phyloP scores from a whole-genome alignment of 305 asterid genomes.

The Withania somnifera region DNA sequence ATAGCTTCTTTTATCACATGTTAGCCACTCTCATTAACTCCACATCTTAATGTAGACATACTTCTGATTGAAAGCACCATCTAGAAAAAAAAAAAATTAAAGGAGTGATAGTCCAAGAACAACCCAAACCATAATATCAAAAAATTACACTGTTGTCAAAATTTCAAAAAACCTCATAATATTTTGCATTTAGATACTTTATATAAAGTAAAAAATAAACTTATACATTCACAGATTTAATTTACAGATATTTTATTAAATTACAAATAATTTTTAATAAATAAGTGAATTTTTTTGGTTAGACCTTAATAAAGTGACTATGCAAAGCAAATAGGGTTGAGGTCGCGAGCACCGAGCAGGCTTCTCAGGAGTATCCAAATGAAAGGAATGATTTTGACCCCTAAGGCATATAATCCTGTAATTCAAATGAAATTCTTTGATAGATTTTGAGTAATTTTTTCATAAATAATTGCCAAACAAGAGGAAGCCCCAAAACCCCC shows the following conservation, averaged over 20 bases:
- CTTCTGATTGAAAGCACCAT: background rate
- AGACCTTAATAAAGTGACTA: conserved; percentile 63
- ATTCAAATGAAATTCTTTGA: background rate
- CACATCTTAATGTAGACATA: background rate
- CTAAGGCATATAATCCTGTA: conserved; percentile 66
- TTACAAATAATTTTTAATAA: too few species aligned
- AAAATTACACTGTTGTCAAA: too few species aligned
- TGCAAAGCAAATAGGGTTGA: conserved; percentile 67
- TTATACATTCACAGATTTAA: too few species aligned
- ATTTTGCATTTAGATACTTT: too few species aligned
- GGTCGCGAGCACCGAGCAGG: conserved; percentile 54
- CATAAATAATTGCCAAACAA: background rate
- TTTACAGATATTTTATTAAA: too few species aligned
- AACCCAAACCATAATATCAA: background rate
- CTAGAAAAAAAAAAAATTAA: background rate
- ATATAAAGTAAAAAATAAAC: too few species aligned
- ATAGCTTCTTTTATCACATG: background rate
- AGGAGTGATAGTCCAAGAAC: too few species aligned
- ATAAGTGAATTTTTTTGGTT: too few species aligned
- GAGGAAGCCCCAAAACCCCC: background rate
- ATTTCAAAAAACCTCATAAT: too few species aligned
- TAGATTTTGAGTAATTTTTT: too few species aligned
- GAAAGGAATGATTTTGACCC: conserved; percentile 69
- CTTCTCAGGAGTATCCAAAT: conserved; percentile 67
- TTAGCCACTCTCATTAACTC: background rate